These are phyloP conservation scores for Aspergillus tubingensis DNA, from an alignment of 2,329 filamentous ascomycete genomes.

Conservation along the genomic window DNA sequence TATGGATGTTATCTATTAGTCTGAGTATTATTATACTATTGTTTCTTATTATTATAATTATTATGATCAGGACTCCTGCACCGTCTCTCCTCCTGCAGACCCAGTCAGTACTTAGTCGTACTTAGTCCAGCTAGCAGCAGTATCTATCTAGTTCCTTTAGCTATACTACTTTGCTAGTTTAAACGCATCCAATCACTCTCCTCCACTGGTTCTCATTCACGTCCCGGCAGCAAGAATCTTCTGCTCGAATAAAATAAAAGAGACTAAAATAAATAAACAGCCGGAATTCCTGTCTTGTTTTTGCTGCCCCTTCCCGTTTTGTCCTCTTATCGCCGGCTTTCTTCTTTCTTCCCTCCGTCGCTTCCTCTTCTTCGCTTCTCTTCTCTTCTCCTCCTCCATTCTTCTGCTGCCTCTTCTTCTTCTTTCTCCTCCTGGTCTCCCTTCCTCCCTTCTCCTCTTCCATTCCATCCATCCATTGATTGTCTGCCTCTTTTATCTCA, in stretches of 20 bases:
- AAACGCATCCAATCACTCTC: background rate
- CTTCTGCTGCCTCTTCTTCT: too few relatives aligned
- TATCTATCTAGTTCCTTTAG: too few relatives aligned
- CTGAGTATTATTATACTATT: too few relatives aligned
- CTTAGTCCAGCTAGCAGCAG: too few relatives aligned
- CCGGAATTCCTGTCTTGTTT: background rate
- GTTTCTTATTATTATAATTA: too few relatives aligned
- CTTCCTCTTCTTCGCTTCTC: background rate
- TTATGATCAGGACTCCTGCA: too few relatives aligned
- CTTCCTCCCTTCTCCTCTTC: background rate
- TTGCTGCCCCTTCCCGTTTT: slow-evolving; percentile 3
- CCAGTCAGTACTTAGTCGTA: too few relatives aligned
- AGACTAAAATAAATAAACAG: background rate
- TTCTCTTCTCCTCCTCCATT: background rate
- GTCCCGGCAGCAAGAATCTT: background rate
- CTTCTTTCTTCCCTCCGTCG: background rate
- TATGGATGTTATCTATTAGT: too few relatives aligned
- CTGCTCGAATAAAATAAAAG: background rate
- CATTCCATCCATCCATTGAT: background rate
- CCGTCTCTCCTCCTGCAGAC: too few relatives aligned
- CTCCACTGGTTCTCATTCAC: slow-evolving; percentile 3
- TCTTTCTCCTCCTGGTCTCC: background rate
- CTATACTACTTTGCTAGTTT: too few relatives aligned
- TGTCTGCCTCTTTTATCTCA: background rate
- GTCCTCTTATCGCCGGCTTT: slow-evolving; percentile 1